Evolutionary conservation across 1,284 basidiomycete genomes (phyloP), one percentile per base, ranked within the genome.

Genomic region (Microstroma glucosiphilum): DNA sequence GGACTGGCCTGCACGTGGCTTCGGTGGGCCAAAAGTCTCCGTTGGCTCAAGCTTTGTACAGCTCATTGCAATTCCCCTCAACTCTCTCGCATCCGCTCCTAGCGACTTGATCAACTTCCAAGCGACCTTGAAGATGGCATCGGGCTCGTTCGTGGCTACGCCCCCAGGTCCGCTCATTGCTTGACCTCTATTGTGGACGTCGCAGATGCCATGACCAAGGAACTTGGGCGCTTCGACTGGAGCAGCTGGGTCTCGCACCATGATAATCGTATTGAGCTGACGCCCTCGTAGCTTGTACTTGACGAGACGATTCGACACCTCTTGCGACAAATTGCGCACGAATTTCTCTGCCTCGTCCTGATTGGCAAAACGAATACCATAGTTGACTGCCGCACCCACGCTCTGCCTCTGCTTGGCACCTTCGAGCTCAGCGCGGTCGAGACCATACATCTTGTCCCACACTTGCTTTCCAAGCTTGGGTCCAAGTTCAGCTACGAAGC

Each of bases 201-300:
- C 87, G 78, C 92, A 96, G 11, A 85, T 80, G 0, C 94, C 94
- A 73, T 97, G 93, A 0, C 94, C 94, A 69, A 97, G 83, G 68
- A 96, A 96, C 89, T 97, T 98, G 0, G 93, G 88, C n/a, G 90
- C 85, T 75, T 98, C 96, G 12, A 89, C 82, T 0, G 93, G 92
- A 0, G 94, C 91, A 59, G 85, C 85, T 0, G 89, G 86, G 76
- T 91, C 88, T 7, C 94, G 85, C 68, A 88, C 87, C 89, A 97
- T 88, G 65, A 97, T 82, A 88, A 84, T 48, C 82, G 85, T 59
- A 86, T 83, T 74, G 92, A 82, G 7, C 90, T 84, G 65, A 83
- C 85, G 30, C 85, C 83, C n/a, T 90, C 88, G 79, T 91, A 92
- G 40, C 3, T 94, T 81, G 72, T 93, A 94, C 0, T 81, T 80